Conservation (phyloP, 805 yeast genomes). For the Ogataea haglerorum region DNA sequence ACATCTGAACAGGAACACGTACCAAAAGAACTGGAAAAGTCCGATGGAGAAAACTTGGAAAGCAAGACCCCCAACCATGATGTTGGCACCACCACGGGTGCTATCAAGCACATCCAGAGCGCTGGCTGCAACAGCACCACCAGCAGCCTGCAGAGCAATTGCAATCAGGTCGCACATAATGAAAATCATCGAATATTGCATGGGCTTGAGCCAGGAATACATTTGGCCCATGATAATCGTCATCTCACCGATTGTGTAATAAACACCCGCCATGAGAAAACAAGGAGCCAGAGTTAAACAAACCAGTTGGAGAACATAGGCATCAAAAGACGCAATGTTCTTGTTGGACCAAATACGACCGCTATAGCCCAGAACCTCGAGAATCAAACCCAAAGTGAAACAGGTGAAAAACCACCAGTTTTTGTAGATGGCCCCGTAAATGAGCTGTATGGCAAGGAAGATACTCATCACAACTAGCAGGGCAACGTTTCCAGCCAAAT, state of each 20-base stretch:
- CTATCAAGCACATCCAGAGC: slow-evolving; percentile 30
- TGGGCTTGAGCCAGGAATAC: slow-evolving; percentile 52
- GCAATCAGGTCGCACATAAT: slow-evolving; percentile 63
- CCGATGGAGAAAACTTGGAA: slow-evolving; percentile 67
- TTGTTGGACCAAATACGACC: slow-evolving; percentile 53
- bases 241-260: slow-evolving; percentile 64
- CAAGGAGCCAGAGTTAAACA: slow-evolving; percentile 78
- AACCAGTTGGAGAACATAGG: slow-evolving; percentile 62
- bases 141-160: slow-evolving; percentile 68
- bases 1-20: slow-evolving; percentile 41
- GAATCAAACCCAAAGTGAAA: slow-evolving; percentile 51
- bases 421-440: slow-evolving; percentile 41
- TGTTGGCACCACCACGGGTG: slow-evolving; percentile 43
- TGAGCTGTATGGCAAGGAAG: slow-evolving; percentile 41
- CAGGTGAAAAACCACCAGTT: slow-evolving; percentile 69
- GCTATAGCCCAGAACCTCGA: slow-evolving; percentile 67
- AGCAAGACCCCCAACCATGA: slow-evolving; percentile 72
- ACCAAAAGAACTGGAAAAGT: slow-evolving; percentile 47
- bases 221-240: slow-evolving; percentile 58
- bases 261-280: slow-evolving; percentile 79
- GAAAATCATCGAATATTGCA: slow-evolving; percentile 61
- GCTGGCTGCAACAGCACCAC: slow-evolving; percentile 69
- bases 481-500: slow-evolving; percentile 55
- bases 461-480: slow-evolving; percentile 55
- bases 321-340: slow-evolving; percentile 32